phyloP scores from a whole-genome alignment of 495 filamentous ascomycete species.

The Gamarada debralockiae region DNA sequence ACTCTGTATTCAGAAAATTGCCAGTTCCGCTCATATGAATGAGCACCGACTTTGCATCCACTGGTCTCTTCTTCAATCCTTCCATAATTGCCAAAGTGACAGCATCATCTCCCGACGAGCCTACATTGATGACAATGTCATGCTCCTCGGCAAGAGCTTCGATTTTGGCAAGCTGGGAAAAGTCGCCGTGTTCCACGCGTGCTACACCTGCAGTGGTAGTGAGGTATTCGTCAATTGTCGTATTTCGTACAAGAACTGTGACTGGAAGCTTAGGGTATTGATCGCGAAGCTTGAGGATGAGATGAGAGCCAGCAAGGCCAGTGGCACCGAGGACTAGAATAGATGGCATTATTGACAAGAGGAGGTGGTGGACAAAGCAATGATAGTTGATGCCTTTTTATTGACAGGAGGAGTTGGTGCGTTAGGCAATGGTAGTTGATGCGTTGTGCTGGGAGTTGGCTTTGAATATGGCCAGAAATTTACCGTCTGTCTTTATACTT shows the following conservation, averaged over 20 bases:
- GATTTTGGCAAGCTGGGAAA: neutral
- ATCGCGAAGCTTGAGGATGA: neutral
- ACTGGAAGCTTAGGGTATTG: neutral
- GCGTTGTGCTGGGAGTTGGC: too few species aligned
- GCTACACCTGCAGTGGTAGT: neutral
- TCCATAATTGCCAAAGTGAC: neutral
- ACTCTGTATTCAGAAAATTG: neutral
- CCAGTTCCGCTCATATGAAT: constrained; percentile 2
- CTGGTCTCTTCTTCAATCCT: neutral
- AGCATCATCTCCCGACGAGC: neutral
- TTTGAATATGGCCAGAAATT: too few species aligned
- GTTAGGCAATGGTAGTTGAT: too few species aligned
- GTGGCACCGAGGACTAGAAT: neutral
- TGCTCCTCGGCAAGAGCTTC: neutral
- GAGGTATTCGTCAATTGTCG: neutral
- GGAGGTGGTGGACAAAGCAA: too few species aligned
- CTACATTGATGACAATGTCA: constrained; percentile 3
- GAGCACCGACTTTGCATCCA: neutral
- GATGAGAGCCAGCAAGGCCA: neutral
- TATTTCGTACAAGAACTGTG: neutral
- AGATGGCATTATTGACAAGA: constrained; percentile 2
- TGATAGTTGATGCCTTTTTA: too few species aligned
- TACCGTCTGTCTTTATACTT: too few species aligned
- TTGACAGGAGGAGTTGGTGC: too few species aligned
- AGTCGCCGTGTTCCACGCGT: neutral